Evolutionary conservation across 345 rosid species (phyloP).

Genomic region (Schrenkiella parvula): DNA sequence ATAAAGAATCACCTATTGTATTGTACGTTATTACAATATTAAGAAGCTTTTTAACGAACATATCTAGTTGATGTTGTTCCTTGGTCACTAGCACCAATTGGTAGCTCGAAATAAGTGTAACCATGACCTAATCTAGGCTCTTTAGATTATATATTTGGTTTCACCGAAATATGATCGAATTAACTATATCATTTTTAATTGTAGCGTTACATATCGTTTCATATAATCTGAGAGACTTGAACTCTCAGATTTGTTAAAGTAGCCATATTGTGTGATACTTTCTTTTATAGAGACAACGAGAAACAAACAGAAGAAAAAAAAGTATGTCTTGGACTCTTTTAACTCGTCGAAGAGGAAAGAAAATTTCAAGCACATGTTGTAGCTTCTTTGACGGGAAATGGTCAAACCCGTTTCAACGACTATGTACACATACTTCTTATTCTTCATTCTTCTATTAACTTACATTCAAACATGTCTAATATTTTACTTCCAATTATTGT

Average conservation of each 20-base stretch:
- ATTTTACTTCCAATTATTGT: neutral
- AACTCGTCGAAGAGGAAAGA: conserved; percentile 2
- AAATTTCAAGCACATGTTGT: conserved; percentile 20
- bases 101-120: too few species aligned
- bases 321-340: neutral
- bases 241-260: too few species aligned
- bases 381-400: conserved; percentile 37
- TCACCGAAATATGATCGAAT: too few species aligned
- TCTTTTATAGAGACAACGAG: neutral
- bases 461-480: conserved; percentile 19
- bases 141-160: too few species aligned
- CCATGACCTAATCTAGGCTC: too few species aligned
- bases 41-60: neutral
- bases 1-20: neutral
- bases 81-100: too few species aligned
- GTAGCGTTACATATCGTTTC: too few species aligned
- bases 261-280: neutral
- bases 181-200: neutral
- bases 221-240: too few species aligned
- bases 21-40: neutral
- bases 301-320: neutral
- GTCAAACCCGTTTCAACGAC: conserved; percentile 30
- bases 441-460: conserved; percentile 18
- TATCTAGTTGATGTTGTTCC: neutral
- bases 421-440: neutral